Evolutionary conservation across 2,329 filamentous ascomycete genomes (phyloP), one percentile per base, ranked within the genome.

Genomic region (Myriosclerotinia scirpicola): DNA sequence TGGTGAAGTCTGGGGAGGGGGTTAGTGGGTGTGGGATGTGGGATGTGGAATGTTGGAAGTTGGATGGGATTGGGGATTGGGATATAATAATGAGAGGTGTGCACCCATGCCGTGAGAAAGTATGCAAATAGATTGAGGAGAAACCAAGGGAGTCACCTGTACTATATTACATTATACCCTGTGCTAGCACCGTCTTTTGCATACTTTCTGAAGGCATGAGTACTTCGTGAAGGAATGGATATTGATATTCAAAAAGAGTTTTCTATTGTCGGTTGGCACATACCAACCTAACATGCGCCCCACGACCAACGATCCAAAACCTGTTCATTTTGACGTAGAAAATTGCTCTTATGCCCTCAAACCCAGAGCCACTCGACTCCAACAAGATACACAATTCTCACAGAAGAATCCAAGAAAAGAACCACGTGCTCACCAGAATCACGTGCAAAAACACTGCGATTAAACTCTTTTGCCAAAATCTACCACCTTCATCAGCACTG

Each of bases 391-490:
- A 34, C 46, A 52, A 7, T 20, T 22, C 20, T 26, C 30, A 12
- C 3, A 50, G 2, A 17, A 59, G 26, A 7, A 20, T 4, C 30
- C 15, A 30, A n/a, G 2, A 54, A 17, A n/a, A 36, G n/a, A 54
- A 2, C 26, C 60, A 63, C 64, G 56, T 65, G 54, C 64, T 60
- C 69, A 85, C 84, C 87, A 74, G 84, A 87, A 69, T 88, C 84
- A 66, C 87, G 80, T 60, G 87, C 87, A 70, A 84, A 78, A 26
- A 77, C 75, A 72, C 80, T 88, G 34, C 87, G 81, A 77, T 89
- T 89, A 75, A 89, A 90, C 74, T 89, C 87, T 73, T 89, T 89
- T 62, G 87, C 86, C 3, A 89, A 79, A 65, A 89, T 85, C 77
- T 78, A 36, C 11, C 15, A n/a, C n/a, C n/a, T n/a, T n/a, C 48